phyloP scores from a whole-genome alignment of 2,329 filamentous ascomycete genomes.

The Fusarium sp. region DNA sequence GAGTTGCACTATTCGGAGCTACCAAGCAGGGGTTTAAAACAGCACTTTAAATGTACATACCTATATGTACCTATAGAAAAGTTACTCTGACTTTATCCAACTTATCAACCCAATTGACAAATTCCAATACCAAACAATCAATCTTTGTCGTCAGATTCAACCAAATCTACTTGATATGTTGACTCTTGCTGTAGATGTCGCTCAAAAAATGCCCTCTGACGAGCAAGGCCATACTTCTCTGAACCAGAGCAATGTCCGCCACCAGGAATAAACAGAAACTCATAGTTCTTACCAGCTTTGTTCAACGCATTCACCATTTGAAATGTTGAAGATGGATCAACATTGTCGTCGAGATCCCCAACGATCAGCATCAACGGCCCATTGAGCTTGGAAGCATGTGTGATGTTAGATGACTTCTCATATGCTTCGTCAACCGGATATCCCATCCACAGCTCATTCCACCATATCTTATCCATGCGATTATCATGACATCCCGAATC shows the following conservation, averaged over 20 bases:
- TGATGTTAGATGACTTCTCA: conserved; percentile 45
- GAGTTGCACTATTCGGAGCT: conserved; percentile 21
- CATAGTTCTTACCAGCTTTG: conserved; percentile 46
- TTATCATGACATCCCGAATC: conserved; percentile 50
- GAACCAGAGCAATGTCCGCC: conserved; percentile 37
- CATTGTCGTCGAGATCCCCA: conserved; percentile 47
- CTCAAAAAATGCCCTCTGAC: conserved; percentile 35
- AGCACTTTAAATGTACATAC: background rate
- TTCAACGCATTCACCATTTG: conserved; percentile 46
- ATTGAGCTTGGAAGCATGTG: conserved; percentile 45
- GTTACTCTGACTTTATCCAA: background rate
- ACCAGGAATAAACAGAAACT: conserved; percentile 46
- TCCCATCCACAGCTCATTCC: conserved; percentile 51
- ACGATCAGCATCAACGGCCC: conserved; percentile 47
- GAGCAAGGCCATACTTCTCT: conserved; percentile 31
- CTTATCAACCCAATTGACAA: background rate
- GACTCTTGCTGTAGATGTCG: conserved; percentile 23
- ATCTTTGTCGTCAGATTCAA: background rate
- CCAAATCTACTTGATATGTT: conserved; percentile 12
- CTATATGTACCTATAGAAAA: background rate
- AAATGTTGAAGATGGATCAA: conserved; percentile 48
- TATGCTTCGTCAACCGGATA: conserved; percentile 49
- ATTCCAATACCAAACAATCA: background rate
- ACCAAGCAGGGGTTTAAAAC: conserved; percentile 15
- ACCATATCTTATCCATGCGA: conserved; percentile 49